A percentile compares a stretch with the other conserved stretches of the same genome.
Evolutionary conservation across 148 eudicot species (phyloP).

Genomic region (Silene uniflora): DNA sequence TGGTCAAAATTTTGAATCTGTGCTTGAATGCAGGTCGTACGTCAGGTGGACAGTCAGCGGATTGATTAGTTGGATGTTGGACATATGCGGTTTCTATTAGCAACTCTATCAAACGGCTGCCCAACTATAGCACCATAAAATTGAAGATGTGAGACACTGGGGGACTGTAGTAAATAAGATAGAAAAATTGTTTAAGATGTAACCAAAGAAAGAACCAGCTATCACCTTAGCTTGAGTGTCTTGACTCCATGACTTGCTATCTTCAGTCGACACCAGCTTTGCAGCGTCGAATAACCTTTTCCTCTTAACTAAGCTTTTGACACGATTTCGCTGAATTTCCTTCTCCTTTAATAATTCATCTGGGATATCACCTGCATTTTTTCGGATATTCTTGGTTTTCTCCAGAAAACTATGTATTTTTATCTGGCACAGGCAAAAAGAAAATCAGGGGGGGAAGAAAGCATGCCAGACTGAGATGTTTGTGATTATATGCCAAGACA

Average conservation of each 20-base stretch:
- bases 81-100: constrained; percentile 80
- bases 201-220: constrained; percentile 5
- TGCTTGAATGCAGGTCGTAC: constrained; percentile 86
- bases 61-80: constrained; percentile 55
- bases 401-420: constrained; percentile 74
- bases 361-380: constrained; percentile 37
- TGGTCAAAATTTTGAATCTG: constrained; percentile 44
- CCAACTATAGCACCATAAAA: constrained; percentile 54
- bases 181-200: not conserved
- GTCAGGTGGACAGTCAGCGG: constrained; percentile 74
- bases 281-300: constrained; percentile 55
- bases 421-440: constrained; percentile 39
- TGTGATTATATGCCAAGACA: not conserved
- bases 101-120: constrained; percentile 76
- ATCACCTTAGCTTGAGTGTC: constrained; percentile 82
- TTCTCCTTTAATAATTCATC: constrained; percentile 50
- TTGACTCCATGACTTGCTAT: constrained; percentile 67
- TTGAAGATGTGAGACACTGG: constrained; percentile 12
- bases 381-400: constrained; percentile 51
- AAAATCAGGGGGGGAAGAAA: constrained; percentile 2
- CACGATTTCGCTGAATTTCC: constrained; percentile 58
- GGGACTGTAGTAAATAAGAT: constrained; percentile 7
- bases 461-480: constrained; percentile 6
- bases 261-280: constrained; percentile 61
- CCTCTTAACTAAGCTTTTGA: constrained; percentile 63